Evolutionary conservation across 208 protist genomes (phyloP).

Genomic region (Trypanosoma cruzi): DNA sequence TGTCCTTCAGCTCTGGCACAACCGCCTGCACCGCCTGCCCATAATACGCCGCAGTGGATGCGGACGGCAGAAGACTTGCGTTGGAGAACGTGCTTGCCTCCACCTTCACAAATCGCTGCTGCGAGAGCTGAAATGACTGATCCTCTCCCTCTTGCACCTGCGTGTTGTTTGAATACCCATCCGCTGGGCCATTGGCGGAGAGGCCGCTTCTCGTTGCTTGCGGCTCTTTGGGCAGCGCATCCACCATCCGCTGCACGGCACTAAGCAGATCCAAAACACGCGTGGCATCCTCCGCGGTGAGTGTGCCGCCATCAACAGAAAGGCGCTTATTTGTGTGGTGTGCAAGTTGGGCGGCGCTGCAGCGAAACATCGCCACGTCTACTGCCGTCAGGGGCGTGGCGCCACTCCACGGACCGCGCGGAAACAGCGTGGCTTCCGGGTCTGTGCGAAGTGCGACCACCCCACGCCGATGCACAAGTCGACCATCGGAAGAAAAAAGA

Average conservation of each 20-base stretch:
- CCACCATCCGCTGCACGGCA: slow-evolving; percentile 38
- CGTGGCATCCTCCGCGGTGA: slow-evolving; percentile 20
- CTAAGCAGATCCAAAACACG: slow-evolving; percentile 46
- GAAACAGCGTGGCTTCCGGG: slow-evolving; percentile 51
- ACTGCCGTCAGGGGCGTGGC: slow-evolving; percentile 43
- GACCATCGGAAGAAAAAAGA: slow-evolving; percentile 54
- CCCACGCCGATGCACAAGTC: slow-evolving; percentile 55
- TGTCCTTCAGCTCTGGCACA: slow-evolving; percentile 32
- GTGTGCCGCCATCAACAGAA: background rate
- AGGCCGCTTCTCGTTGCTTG: slow-evolving; percentile 25
- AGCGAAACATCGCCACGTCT: slow-evolving; percentile 51
- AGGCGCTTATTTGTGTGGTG: slow-evolving; percentile 65
- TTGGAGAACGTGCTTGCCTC: slow-evolving; percentile 33
- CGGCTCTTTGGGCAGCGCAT: slow-evolving; percentile 44
- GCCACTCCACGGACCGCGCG: slow-evolving; percentile 42
- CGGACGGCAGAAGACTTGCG: slow-evolving; percentile 41
- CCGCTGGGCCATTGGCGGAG: background rate
- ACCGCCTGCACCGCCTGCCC: slow-evolving; percentile 36
- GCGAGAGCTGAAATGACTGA: background rate
- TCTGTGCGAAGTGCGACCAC: slow-evolving; percentile 60
- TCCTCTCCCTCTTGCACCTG: too few species aligned
- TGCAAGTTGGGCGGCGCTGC: slow-evolving; percentile 42
- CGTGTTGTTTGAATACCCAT: background rate
- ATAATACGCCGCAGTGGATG: slow-evolving; percentile 41
- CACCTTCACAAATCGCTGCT: background rate